Evolutionary conservation across 345 rosid genomes (phyloP).

Genomic region (Psidium guajava): DNA sequence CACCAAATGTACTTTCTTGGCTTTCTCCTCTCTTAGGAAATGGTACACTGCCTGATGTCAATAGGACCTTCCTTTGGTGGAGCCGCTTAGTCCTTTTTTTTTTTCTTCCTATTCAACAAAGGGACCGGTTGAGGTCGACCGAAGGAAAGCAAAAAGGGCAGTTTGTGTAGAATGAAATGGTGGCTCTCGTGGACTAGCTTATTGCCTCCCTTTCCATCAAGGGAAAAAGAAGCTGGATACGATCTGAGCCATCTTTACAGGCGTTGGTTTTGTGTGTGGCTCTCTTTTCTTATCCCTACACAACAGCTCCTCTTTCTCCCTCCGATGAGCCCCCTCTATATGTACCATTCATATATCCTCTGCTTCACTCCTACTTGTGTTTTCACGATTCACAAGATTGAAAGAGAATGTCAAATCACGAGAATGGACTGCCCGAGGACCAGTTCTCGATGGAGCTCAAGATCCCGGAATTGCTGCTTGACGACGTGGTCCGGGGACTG

Average conservation of each 20-base stretch:
- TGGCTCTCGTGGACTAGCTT: slow-evolving; percentile 42
- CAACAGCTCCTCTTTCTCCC: not conserved
- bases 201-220: slow-evolving; percentile 28
- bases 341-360: slow-evolving; percentile 13
- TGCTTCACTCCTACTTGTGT: slow-evolving; percentile 2
- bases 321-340: slow-evolving; percentile 2
- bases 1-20: slow-evolving; percentile 11
- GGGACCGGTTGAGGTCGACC: slow-evolving; percentile 13
- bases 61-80: slow-evolving; percentile 4
- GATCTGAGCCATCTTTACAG: slow-evolving; percentile 30
- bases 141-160: slow-evolving; percentile 3
- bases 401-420: slow-evolving; percentile 31
- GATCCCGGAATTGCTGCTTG: slow-evolving; percentile 36
- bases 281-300: slow-evolving; percentile 88
- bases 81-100: slow-evolving; percentile 10
- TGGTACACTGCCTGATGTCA: not conserved
- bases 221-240: slow-evolving; percentile 35
- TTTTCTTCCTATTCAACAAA: slow-evolving; percentile 2
- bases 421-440: slow-evolving; percentile 23
- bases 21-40: not conserved
- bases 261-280: slow-evolving; percentile 81
- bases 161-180: slow-evolving; percentile 6
- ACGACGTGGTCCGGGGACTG: slow-evolving; percentile 37
- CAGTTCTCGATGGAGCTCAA: slow-evolving; percentile 42
- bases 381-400: not conserved